Evolutionary conservation across 2,329 filamentous ascomycete genomes (phyloP).

Genomic region (Neocucurbitaria cava): DNA sequence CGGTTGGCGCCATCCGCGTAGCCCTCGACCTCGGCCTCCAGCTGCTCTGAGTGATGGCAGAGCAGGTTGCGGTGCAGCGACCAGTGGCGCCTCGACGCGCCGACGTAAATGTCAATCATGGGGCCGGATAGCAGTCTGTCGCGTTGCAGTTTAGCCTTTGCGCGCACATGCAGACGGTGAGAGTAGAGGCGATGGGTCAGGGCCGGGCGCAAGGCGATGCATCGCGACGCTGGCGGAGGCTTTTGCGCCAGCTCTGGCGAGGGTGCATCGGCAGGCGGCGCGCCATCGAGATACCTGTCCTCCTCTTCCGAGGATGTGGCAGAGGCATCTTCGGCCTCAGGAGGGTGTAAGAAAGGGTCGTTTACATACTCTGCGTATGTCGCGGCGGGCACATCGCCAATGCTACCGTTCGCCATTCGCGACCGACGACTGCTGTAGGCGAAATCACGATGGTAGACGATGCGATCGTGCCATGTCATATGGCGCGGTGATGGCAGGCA

Average conservation of each 20-base stretch:
- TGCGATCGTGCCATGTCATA: conserved; percentile 47
- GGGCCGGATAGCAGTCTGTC: conserved; percentile 62
- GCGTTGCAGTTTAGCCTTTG: conserved; percentile 55
- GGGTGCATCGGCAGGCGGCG: conserved; percentile 19
- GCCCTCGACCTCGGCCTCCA: conserved; percentile 49
- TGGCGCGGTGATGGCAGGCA: conserved; percentile 36
- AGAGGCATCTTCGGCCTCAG: conserved; percentile 17
- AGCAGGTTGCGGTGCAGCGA: conserved; percentile 61
- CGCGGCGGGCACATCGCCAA: conserved; percentile 56
- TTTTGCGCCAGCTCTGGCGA: conserved; percentile 19
- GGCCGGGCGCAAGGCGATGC: conserved; percentile 38
- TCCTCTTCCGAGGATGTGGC: conserved; percentile 16
- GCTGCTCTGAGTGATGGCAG: conserved; percentile 59
- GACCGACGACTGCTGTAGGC: conserved; percentile 54
- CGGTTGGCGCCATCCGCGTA: conserved; percentile 42
- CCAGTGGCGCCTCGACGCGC: conserved; percentile 57
- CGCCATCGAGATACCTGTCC: conserved; percentile 16
- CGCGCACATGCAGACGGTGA: conserved; percentile 47
- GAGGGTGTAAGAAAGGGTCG: conserved; percentile 27
- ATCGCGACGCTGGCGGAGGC: conserved; percentile 16
- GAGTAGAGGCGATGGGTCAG: conserved; percentile 48
- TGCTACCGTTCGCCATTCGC: conserved; percentile 56
- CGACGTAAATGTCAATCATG: conserved; percentile 60
- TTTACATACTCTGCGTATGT: conserved; percentile 61
- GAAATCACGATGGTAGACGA: conserved; percentile 49